Percentiles rank a stretch among this genome's conserved stretches.
Conservation (phyloP, 371 early-diverging fungal genomes). For the Apophysomyces elegans region DNA sequence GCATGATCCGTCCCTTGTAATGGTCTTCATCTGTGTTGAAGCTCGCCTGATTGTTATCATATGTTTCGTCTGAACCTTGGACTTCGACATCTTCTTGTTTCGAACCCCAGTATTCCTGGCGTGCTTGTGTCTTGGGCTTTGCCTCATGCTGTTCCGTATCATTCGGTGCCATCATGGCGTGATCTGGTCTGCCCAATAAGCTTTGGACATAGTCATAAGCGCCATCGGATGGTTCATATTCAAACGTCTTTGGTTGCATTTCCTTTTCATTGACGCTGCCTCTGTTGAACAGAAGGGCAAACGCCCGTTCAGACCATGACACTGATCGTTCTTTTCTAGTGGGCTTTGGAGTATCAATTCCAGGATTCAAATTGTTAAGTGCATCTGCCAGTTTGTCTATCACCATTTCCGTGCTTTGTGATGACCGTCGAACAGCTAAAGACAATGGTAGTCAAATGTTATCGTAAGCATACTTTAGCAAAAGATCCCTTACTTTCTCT, state of each 20-base stretch:
- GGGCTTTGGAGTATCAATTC: slow-evolving; percentile 9
- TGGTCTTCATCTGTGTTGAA: slow-evolving; percentile 7
- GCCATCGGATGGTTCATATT: slow-evolving; percentile 1
- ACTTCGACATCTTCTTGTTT: slow-evolving; percentile 15
- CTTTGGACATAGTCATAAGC: background rate
- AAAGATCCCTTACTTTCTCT: slow-evolving; percentile 16
- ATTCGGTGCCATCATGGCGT: background rate
- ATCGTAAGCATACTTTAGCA: too few relatives aligned
- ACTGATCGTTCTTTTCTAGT: background rate
- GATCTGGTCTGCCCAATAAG: background rate
- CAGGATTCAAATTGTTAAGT: slow-evolving; percentile 16
- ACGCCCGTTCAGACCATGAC: slow-evolving; percentile 20
- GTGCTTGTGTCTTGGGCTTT: background rate
- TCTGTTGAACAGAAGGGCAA: slow-evolving; percentile 13
- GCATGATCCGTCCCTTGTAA: background rate
- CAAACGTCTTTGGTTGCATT: background rate
- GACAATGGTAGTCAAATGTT: too few relatives aligned
- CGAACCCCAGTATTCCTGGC: slow-evolving; percentile 18
- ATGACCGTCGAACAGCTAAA: slow-evolving; percentile 19
- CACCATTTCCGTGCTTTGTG: slow-evolving; percentile 12
- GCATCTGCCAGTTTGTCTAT: slow-evolving; percentile 20
- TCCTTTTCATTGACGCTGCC: background rate
- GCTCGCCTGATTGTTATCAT: slow-evolving; percentile 19
- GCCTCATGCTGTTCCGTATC: background rate
- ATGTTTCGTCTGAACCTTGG: slow-evolving; percentile 17